Evolutionary conservation across 495 filamentous ascomycete genomes (phyloP).

Genomic region (Neurospora sp.): DNA sequence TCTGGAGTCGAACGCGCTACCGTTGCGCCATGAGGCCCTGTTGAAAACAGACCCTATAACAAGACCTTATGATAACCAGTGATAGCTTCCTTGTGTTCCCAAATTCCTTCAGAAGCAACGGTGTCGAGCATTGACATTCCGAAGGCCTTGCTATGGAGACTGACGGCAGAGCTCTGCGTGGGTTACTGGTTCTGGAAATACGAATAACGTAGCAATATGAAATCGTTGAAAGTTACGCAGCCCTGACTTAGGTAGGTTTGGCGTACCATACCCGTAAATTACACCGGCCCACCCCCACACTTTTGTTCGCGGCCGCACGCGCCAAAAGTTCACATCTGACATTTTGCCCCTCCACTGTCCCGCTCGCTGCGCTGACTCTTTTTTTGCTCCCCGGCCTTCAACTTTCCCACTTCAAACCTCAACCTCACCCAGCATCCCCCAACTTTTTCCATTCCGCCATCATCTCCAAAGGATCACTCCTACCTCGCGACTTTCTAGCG

Average conservation of each 20-base stretch:
- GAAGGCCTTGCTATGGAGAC: neutral
- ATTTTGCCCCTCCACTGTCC: neutral
- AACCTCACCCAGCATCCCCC: neutral
- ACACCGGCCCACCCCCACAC: neutral
- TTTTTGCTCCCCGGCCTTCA: neutral
- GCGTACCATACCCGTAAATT: neutral
- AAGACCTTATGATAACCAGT: neutral
- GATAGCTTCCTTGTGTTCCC: neutral
- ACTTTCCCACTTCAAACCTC: neutral
- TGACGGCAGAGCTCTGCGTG: neutral
- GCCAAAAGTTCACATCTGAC: neutral
- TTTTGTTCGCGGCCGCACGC: neutral
- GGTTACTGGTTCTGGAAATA: neutral
- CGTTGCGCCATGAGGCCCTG: slow-evolving; percentile 23
- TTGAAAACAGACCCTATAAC: rapidly evolving
- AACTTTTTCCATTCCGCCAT: neutral
- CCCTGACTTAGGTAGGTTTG: neutral
- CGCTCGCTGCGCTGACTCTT: neutral
- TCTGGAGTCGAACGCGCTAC: slow-evolving; percentile 39
- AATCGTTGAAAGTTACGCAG: neutral
- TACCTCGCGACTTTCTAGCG: neutral
- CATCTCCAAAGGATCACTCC: neutral
- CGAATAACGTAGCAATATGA: neutral
- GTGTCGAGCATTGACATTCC: too few species aligned
- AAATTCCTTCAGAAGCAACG: too few species aligned